A percentile compares a stretch with the other conserved stretches of the same genome.
Conservation (phyloP, 768 basidiomycete genomes). For the Hygrophoropsis aurantiaca region DNA sequence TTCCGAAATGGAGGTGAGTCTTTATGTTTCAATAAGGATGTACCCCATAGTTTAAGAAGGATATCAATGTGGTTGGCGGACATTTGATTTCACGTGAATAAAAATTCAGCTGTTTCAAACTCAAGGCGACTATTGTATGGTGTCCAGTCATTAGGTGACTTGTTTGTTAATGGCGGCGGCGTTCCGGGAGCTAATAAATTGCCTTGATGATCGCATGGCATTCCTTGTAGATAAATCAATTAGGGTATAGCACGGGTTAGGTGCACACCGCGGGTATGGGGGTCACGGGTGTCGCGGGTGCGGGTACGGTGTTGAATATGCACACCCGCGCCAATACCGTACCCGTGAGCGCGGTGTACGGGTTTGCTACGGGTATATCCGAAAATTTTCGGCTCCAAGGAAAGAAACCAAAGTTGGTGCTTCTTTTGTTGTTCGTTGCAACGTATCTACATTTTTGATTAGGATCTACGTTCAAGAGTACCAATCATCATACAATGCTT, state of each 20-base stretch:
- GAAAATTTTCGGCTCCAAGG: not conserved
- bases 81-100: conserved; percentile 18
- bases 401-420: too few species aligned
- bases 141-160: conserved; percentile 5
- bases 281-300: not conserved
- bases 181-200: not conserved
- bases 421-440: too few species aligned
- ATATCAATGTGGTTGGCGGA: conserved; percentile 16
- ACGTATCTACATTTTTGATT: too few species aligned
- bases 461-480: too few species aligned
- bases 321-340: not conserved
- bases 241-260: conserved; percentile 1
- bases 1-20: conserved; percentile 22
- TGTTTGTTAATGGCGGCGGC: not conserved
- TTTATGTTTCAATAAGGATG: conserved; percentile 8
- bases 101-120: conserved; percentile 20
- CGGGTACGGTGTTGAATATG: not conserved
- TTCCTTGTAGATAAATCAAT: too few species aligned
- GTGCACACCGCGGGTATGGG: not conserved
- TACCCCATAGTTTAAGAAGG: conserved; percentile 17
- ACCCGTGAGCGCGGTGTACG: not conserved
- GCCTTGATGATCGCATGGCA: conserved; percentile 2
- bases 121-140: conserved; percentile 10
- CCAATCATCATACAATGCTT: too few species aligned
- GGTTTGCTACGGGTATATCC: not conserved